Conservation (phyloP, 495 filamentous ascomycete species). For the Annulohypoxylon moriforme region DNA sequence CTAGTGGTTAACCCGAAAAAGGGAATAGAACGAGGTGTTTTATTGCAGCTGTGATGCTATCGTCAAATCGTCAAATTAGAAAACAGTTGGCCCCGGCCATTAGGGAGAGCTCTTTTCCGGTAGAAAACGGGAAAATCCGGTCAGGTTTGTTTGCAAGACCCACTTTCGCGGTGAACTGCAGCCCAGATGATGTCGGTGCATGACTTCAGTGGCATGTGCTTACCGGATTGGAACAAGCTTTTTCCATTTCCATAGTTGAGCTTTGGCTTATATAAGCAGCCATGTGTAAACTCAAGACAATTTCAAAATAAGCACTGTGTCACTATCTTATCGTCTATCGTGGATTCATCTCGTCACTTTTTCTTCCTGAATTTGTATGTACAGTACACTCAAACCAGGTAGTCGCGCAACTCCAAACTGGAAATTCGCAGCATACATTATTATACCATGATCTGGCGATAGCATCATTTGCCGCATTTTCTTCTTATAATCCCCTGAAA, state of each 20-base stretch:
- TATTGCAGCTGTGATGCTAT: slow-evolving; percentile 33
- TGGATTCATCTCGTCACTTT: slow-evolving; percentile 8
- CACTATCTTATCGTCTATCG: slow-evolving; percentile 34
- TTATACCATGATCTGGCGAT: slow-evolving; percentile 25
- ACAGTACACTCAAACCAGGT: too few relatives aligned
- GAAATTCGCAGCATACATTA: not conserved
- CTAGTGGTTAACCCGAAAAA: slow-evolving; percentile 17
- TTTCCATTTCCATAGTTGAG: too few relatives aligned
- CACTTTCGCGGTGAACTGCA: slow-evolving; percentile 36
- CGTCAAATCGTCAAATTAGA: slow-evolving; percentile 43
- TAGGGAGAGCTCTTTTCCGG: slow-evolving; percentile 42
- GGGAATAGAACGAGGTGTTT: slow-evolving; percentile 33
- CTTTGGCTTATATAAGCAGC: too few relatives aligned
- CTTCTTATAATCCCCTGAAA: not conserved
- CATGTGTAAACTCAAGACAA: not conserved
- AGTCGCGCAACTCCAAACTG: not conserved
- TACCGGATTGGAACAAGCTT: slow-evolving; percentile 26
- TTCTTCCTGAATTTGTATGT: not conserved
- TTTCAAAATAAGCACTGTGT: slow-evolving; percentile 15
- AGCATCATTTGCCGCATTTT: not conserved
- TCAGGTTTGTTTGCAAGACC: slow-evolving; percentile 12
- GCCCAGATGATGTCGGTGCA: slow-evolving; percentile 35
- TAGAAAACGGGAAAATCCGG: slow-evolving; percentile 42
- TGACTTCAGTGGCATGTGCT: slow-evolving; percentile 38
- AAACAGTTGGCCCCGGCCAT: slow-evolving; percentile 37